phyloP scores from a whole-genome alignment of 768 basidiomycete species.

The Naganishia vishniacii region DNA sequence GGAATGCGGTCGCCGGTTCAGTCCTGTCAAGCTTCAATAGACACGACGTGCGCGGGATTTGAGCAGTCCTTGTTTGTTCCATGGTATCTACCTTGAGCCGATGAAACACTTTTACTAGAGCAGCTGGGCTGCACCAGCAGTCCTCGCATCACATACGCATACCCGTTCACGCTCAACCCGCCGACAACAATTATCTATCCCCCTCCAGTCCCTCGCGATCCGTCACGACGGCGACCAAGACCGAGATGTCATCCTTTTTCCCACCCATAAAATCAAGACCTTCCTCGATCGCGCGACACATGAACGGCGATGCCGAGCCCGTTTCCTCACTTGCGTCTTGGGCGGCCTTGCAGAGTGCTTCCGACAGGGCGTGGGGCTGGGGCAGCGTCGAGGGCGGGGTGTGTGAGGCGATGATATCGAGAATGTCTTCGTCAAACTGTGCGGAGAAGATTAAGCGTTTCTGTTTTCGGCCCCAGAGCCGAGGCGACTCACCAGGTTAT shows the following conservation, averaged over 20 bases:
- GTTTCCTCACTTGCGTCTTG: slow-evolving; percentile 37
- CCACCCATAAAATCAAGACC: slow-evolving; percentile 71
- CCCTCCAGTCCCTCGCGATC: slow-evolving; percentile 8
- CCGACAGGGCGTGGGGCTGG: slow-evolving; percentile 29
- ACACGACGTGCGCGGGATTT: no score
- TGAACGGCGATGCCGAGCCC: slow-evolving; percentile 63
- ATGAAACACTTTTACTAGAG: no score
- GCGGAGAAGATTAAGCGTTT: neutral
- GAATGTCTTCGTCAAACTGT: slow-evolving; percentile 48
- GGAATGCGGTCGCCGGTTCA: no score
- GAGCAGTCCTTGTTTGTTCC: no score
- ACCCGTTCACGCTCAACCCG: no score
- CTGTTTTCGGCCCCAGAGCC: neutral
- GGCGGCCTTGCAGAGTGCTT: slow-evolving; percentile 45
- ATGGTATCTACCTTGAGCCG: no score
- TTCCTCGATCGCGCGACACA: slow-evolving; percentile 66
- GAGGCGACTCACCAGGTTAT: slow-evolving; percentile 44
- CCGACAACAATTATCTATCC: no score
- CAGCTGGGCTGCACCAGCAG: no score
- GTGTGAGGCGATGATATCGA: slow-evolving; percentile 46
- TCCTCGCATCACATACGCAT: no score
- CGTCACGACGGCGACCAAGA: slow-evolving; percentile 23
- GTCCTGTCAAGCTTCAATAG: no score
- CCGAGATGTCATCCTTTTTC: slow-evolving; percentile 67
- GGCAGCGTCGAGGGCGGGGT: slow-evolving; percentile 29